Percentiles rank a stretch among this genome's conserved stretches.
Conservation (phyloP, 805 yeast species). For the Myxozyma mucilagina region DNA sequence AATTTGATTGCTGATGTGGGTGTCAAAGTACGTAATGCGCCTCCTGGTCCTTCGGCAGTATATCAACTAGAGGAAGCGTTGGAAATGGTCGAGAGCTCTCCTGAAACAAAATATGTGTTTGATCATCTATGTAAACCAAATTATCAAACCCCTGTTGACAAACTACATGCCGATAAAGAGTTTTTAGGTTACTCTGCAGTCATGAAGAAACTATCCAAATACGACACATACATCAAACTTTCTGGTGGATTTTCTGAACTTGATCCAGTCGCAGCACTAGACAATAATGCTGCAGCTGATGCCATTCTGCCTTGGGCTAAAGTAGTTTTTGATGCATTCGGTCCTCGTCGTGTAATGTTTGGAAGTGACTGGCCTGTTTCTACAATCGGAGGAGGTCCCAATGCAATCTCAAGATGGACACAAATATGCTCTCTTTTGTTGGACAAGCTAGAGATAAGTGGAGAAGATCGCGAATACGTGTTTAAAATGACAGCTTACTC, state of each 20-base stretch:
- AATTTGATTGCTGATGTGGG: constrained; percentile 47
- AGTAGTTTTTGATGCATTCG: constrained; percentile 40
- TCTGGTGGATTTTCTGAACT: constrained; percentile 49
- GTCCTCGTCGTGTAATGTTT: constrained; percentile 42
- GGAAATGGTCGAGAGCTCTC: constrained; percentile 37
- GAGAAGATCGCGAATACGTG: not conserved
- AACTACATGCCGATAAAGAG: not conserved
- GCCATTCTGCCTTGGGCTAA: constrained; percentile 17
- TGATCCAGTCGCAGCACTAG: constrained; percentile 13
- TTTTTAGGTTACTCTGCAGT: constrained; percentile 10
- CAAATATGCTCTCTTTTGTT: not conserved
- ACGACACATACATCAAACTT: constrained; percentile 42
- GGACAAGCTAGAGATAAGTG: not conserved
- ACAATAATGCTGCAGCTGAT: not conserved
- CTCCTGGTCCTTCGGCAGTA: constrained; percentile 37
- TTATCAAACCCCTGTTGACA: constrained; percentile 27
- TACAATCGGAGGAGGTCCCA: constrained; percentile 31
- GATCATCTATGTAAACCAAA: constrained; percentile 50
- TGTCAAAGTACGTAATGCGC: constrained; percentile 41
- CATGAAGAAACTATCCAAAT: constrained; percentile 6
- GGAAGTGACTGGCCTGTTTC: constrained; percentile 53
- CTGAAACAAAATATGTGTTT: constrained; percentile 41
- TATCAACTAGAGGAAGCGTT: constrained; percentile 47
- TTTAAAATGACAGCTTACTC: not conserved
- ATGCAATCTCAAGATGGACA: constrained; percentile 30